These are phyloP conservation scores for Aspergillus felis DNA, from an alignment of 2,329 filamentous ascomycete genomes.

Conservation along the genomic window DNA sequence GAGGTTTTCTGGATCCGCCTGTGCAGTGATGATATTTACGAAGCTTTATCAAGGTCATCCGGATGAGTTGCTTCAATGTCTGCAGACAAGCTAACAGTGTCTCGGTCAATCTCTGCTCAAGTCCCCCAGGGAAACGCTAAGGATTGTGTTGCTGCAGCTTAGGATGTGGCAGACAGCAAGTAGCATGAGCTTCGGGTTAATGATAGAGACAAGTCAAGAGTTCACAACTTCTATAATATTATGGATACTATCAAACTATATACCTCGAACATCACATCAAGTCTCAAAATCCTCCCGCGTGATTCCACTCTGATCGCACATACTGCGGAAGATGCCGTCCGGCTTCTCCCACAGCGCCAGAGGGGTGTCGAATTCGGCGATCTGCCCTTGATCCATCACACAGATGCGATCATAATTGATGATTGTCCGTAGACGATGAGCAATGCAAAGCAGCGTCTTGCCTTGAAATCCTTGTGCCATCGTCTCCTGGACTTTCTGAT, in stretches of 20 bases:
- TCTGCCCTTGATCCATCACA: constrained; percentile 82
- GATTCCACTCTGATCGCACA: constrained; percentile 88
- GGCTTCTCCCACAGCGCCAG: constrained; percentile 64
- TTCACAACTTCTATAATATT: too few relatives aligned
- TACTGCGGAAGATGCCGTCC: constrained; percentile 76
- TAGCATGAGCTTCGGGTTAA: too few relatives aligned
- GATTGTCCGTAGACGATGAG: constrained; percentile 83
- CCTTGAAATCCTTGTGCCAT: constrained; percentile 79
- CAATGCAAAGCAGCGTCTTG: constrained; percentile 84
- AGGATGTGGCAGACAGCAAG: too few relatives aligned
- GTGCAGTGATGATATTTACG: too few relatives aligned
- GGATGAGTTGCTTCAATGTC: neutral
- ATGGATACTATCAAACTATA: neutral
- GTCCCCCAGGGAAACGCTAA: too few relatives aligned
- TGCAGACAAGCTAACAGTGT: too few relatives aligned
- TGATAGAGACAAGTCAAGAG: too few relatives aligned
- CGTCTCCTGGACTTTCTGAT: constrained; percentile 83
- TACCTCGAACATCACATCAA: neutral
- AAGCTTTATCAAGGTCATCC: neutral
- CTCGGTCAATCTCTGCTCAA: too few relatives aligned
- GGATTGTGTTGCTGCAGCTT: too few relatives aligned
- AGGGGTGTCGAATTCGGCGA: constrained; percentile 56
- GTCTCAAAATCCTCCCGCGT: constrained; percentile 38
- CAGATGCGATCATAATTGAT: constrained; percentile 89
- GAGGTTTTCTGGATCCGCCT: neutral